Evolutionary conservation across 108 stramenopile genomes (phyloP), one percentile per base, ranked within the genome.

Genomic region (Poteriospumella lacustris): DNA sequence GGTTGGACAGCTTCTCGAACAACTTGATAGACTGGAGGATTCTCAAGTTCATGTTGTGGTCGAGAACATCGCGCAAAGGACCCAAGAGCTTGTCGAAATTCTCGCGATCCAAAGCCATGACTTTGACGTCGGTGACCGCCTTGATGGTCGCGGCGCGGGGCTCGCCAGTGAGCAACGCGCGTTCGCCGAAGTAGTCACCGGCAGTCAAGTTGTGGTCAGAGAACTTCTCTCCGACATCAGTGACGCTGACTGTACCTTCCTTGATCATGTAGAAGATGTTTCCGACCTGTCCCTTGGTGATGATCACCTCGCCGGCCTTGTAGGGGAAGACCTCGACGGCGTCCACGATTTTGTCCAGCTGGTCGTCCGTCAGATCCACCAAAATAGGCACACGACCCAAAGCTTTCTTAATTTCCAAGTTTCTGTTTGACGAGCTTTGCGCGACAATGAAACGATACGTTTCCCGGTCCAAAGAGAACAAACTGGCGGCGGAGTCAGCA

Each of bases 91-190:
- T 76, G 38, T 42, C 80, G 76, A 90, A 90, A 2, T 82, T 75
- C 9, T 68, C 40, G 38, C 85, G 52, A 52, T 33, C 34, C 15
- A 89, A 79, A 24, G 76, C 58, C 15, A 89, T 80, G 58, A 79
- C 80, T 39, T 52, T 62, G 38, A 82, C 79, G 28, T 58, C 40
- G 5, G 41, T 67, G 26, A 60, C 58, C 0, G 92, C 91, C 3
- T 89, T 89, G 47, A 94, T 90, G 76, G 86, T 91, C 0, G 93
- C 93, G 15, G 93, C 93, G 1, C 93, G 89, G 0, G 91, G 92
- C 80, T 94, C 92, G 39, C 90, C 88, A 0, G 93, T 94, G 43
- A 94, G 89, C 29, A 94, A 80, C 34, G 91, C 85, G n/a, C 91
- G 86, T 86, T 94, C 93, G 24, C 93, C 93, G 80, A 94, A 94